phyloP scores from a whole-genome alignment of 805 yeast species.

The Saccharomycopsis fodiens region DNA sequence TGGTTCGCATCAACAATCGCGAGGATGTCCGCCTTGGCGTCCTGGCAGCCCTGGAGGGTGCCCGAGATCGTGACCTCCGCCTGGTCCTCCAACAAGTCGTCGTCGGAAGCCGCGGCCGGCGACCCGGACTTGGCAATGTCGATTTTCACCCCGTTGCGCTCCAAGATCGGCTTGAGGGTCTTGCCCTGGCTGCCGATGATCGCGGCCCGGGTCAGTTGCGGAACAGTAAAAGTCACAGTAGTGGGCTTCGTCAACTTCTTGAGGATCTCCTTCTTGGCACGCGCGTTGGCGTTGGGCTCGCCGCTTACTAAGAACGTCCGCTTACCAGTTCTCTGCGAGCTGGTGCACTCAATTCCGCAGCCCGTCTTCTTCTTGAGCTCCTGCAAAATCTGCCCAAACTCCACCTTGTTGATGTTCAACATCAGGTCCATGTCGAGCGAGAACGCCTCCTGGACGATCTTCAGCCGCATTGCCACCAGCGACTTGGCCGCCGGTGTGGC shows the following conservation, averaged over 20 bases:
- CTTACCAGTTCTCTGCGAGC: conserved; percentile 64
- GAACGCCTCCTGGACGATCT: conserved; percentile 71
- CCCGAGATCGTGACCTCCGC: conserved; percentile 67
- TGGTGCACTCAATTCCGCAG: conserved; percentile 75
- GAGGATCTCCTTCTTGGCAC: conserved; percentile 69
- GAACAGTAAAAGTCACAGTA: conserved; percentile 51
- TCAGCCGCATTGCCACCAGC: conserved; percentile 44
- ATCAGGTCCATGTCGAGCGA: conserved; percentile 66
- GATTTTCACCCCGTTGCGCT: conserved; percentile 57
- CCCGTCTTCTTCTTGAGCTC: conserved; percentile 50
- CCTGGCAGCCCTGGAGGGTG: conserved; percentile 72
- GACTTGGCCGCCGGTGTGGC: conserved; percentile 21
- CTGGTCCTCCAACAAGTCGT: conserved; percentile 53
- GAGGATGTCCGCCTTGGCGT: conserved; percentile 62
- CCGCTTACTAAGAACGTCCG: conserved; percentile 84
- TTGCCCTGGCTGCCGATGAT: conserved; percentile 87
- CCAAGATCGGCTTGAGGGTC: conserved; percentile 71
- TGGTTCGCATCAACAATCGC: conserved; percentile 72
- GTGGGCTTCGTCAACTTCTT: conserved; percentile 74
- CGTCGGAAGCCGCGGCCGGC: conserved; percentile 29
- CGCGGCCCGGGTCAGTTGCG: conserved; percentile 66
- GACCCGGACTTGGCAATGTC: conserved; percentile 45
- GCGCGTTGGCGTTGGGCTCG: conserved; percentile 50
- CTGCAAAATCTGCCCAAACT: conserved; percentile 59
- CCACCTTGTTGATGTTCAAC: conserved; percentile 51